Conservation (phyloP, 2,329 filamentous ascomycete species). For the Esteya vermicola region DNA sequence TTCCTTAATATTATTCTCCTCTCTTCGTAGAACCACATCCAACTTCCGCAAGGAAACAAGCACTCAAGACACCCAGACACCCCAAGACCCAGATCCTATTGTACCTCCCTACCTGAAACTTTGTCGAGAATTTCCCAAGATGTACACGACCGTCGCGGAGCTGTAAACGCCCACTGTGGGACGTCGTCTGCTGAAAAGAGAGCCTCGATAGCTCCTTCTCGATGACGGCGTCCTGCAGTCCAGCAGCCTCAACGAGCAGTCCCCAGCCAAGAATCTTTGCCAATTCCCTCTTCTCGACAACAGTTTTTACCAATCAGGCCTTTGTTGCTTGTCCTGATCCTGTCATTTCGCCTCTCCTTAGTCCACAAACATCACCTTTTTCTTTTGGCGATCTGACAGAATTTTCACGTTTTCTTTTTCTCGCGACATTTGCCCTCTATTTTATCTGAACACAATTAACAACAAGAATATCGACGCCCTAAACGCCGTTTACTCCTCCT, state of each 20-base stretch:
- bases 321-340: constrained; percentile 27
- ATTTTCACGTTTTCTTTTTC: too few relatives aligned
- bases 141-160: constrained; percentile 71
- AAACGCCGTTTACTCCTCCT: too few relatives aligned
- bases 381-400: constrained; percentile 1
- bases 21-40: constrained; percentile 6
- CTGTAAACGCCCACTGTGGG: constrained; percentile 85
- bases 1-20: neutral
- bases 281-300: constrained; percentile 42
- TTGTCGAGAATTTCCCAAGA: constrained; percentile 51
- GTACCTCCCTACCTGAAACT: too few relatives aligned
- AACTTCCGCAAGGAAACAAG: constrained; percentile 13
- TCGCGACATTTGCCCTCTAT: constrained; percentile 15
- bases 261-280: constrained; percentile 31
- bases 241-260: constrained; percentile 69
- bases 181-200: constrained; percentile 27
- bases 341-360: neutral
- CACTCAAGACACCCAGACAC: constrained; percentile 37
- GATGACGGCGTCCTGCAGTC: constrained; percentile 51
- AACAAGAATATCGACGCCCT: constrained; percentile 1
- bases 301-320: constrained; percentile 44
- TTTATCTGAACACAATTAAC: constrained; percentile 19
- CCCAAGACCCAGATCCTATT: constrained; percentile 18
- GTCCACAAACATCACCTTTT: constrained; percentile 9
- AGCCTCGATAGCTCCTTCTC: constrained; percentile 18